Conservation (phyloP, 306 rosid species). For the Medicago ruthenica region DNA sequence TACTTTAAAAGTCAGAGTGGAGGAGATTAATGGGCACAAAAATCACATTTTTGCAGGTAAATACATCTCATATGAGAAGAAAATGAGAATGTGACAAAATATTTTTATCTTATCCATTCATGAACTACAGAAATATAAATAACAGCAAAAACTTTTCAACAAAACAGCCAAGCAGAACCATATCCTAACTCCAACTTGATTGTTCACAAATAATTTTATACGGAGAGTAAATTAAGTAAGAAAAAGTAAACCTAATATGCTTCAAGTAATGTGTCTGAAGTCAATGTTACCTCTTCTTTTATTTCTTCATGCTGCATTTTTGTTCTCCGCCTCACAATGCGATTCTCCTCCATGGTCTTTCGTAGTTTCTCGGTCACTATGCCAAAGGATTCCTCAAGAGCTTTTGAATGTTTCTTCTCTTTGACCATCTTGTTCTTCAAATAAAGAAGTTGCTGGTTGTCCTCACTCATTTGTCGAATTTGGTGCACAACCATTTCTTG, state of each 20-base stretch:
- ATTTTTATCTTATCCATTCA: background rate
- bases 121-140: background rate
- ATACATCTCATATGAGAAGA: constrained; percentile 31
- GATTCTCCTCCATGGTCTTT: constrained; percentile 60
- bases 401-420: constrained; percentile 47
- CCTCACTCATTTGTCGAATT: constrained; percentile 83
- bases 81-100: background rate
- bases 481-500: constrained; percentile 79
- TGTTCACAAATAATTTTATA: constrained; percentile 16
- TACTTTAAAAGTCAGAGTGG: constrained; percentile 19
- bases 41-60: background rate
- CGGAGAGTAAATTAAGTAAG: background rate
- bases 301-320: constrained; percentile 65
- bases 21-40: background rate
- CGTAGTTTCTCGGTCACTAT: constrained; percentile 58
- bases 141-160: background rate
- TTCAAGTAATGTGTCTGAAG: constrained; percentile 24
- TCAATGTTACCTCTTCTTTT: constrained; percentile 74
- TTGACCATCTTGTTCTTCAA: constrained; percentile 57
- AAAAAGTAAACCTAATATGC: constrained; percentile 23
- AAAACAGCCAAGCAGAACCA: constrained; percentile 19
- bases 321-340: constrained; percentile 62
- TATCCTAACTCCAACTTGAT: constrained; percentile 16
- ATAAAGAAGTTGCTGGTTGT: constrained; percentile 64
- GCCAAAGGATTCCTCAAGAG: constrained; percentile 59